Conservation (phyloP, 305 asterid genomes). For the Lippia alba region DNA sequence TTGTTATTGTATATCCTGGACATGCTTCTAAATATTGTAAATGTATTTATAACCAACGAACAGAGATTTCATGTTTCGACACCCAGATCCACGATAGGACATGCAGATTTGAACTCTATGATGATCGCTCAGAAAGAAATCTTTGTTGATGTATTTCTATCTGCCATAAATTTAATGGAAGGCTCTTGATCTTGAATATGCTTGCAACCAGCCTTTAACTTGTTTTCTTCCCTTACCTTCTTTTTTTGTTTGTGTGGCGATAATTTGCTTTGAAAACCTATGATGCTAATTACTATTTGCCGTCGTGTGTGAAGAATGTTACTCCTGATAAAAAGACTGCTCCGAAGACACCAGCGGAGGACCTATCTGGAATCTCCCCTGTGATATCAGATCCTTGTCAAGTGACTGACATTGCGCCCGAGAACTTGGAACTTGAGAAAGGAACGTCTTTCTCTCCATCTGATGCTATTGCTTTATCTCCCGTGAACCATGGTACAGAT, state of each 20-base stretch:
- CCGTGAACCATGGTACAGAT: constrained; percentile 49
- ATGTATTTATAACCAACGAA: neutral
- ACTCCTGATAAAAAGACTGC: constrained; percentile 51
- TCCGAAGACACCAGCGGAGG: constrained; percentile 48
- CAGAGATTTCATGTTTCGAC: neutral
- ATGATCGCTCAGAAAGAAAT: neutral
- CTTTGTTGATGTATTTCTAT: neutral
- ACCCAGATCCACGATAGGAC: neutral
- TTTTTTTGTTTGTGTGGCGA: neutral
- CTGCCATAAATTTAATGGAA: neutral
- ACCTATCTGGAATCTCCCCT: constrained; percentile 51
- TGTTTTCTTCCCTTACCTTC: neutral
- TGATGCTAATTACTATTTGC: constrained; percentile 37
- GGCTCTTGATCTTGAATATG: neutral
- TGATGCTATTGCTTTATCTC: constrained; percentile 45
- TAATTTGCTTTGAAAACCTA: constrained; percentile 16
- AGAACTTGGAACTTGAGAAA: constrained; percentile 54
- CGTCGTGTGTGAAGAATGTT: constrained; percentile 55
- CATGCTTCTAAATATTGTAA: neutral
- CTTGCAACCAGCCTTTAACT: too few relatives aligned
- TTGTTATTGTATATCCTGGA: constrained; percentile 2
- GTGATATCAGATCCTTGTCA: constrained; percentile 54
- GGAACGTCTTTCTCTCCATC: constrained; percentile 49
- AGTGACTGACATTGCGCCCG: constrained; percentile 51
- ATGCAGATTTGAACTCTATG: neutral